Percentiles rank a stretch among this genome's conserved stretches.
Conservation (phyloP, 768 basidiomycete species). For the Filobasidium wieringae region DNA sequence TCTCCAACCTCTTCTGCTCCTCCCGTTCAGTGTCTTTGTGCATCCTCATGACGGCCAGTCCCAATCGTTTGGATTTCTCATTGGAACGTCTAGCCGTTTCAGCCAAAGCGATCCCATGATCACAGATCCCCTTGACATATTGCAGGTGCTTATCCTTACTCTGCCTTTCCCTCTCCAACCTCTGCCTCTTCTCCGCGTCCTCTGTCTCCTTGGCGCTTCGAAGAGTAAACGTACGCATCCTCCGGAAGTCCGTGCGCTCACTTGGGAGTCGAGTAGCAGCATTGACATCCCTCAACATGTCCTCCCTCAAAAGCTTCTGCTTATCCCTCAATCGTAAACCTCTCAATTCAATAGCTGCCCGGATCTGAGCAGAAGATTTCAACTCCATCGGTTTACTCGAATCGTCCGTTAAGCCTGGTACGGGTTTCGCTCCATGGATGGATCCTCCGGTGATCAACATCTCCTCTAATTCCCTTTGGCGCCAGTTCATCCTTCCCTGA, state of each 20-base stretch:
- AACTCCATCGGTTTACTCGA: conserved; percentile 33
- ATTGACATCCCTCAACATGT: conserved; percentile 72
- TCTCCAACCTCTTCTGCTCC: conserved; percentile 91
- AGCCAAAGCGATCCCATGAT: conserved; percentile 63
- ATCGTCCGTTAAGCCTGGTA: conserved; percentile 41
- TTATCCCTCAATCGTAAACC: conserved; percentile 76
- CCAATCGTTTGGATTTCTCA: conserved; percentile 51
- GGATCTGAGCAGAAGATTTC: conserved; percentile 59
- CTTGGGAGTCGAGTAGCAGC: conserved; percentile 79
- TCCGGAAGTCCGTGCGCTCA: conserved; percentile 83
- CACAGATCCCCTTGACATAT: conserved; percentile 73
- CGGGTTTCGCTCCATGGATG: conserved; percentile 47
- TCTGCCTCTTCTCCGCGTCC: conserved; percentile 77
- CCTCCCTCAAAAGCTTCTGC: conserved; percentile 73
- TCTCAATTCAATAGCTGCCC: conserved; percentile 86
- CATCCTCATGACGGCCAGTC: conserved; percentile 67
- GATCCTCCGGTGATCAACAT: conserved; percentile 71
- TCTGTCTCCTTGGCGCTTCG: conserved; percentile 85
- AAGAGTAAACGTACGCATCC: conserved; percentile 68
- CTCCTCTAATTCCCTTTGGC: conserved; percentile 65
- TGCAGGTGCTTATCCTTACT: conserved; percentile 95
- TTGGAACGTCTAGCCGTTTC: conserved; percentile 57
- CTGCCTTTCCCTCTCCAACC: conserved; percentile 78
- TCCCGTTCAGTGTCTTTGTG: conserved; percentile 90
- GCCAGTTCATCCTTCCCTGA: conserved; percentile 75